phyloP scores from a whole-genome alignment of 257 asterid genomes.

The Sherardia arvensis region DNA sequence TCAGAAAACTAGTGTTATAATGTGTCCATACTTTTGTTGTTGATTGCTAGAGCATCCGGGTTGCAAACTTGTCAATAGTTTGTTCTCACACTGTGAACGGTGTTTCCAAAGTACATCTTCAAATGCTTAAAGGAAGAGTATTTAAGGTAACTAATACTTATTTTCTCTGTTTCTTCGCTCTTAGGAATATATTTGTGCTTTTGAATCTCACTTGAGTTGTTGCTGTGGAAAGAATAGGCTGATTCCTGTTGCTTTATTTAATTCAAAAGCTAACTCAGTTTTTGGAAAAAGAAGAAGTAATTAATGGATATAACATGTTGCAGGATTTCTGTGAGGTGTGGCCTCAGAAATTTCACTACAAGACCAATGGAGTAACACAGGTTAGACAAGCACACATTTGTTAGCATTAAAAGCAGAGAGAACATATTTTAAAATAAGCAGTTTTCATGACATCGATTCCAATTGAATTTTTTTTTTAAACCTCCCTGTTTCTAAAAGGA shows the following conservation, averaged over 20 bases:
- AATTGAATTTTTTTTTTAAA: background rate
- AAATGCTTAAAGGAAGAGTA: conserved; percentile 30
- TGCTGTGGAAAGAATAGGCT: background rate
- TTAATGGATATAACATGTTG: conserved; percentile 8
- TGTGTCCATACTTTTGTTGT: conserved; percentile 2
- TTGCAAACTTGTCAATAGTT: conserved; percentile 45
- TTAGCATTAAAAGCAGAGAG: background rate
- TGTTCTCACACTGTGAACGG: conserved; percentile 46
- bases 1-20: conserved; percentile 1
- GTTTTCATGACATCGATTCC: background rate
- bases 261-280: background rate
- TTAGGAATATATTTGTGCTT: background rate
- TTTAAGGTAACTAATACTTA: conserved; percentile 28
- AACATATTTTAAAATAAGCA: background rate
- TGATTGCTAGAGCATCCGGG: conserved; percentile 28
- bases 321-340: conserved; percentile 42
- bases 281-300: background rate
- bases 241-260: background rate
- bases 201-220: background rate
- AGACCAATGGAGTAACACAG: conserved; percentile 51
- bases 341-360: conserved; percentile 41
- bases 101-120: conserved; percentile 39
- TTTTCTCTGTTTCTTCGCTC: conserved; percentile 1
- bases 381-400: conserved; percentile 4
- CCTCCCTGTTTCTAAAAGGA: background rate